phyloP scores from a whole-genome alignment of 441 rosid genomes.

The Jatropha multifida region DNA sequence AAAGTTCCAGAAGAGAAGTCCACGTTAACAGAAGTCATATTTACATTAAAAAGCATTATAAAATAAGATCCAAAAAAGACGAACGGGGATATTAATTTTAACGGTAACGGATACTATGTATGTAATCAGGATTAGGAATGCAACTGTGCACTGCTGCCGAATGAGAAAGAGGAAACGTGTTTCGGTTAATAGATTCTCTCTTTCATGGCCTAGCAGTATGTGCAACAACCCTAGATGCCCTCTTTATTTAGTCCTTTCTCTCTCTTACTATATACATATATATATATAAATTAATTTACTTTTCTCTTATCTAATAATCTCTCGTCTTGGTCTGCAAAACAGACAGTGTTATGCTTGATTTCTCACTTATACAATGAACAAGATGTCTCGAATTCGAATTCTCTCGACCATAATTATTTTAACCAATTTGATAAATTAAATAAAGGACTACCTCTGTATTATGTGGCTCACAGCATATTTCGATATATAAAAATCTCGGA shows the following conservation, averaged over 20 bases:
- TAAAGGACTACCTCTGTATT: no score
- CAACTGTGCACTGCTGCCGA: not conserved
- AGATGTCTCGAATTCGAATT: no score
- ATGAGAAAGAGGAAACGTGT: slow-evolving; percentile 16
- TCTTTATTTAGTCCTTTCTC: not conserved
- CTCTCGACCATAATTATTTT: no score
- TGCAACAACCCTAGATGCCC: slow-evolving; percentile 19
- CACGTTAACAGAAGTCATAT: not conserved
- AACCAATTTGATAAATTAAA: not conserved
- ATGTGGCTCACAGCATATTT: no score
- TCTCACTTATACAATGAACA: no score
- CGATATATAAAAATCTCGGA: no score
- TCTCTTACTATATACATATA: not conserved
- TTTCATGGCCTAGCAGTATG: not conserved
- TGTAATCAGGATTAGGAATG: not conserved
- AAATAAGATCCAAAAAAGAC: not conserved
- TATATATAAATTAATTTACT: not conserved
- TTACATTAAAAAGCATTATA: not conserved
- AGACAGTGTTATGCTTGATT: no score
- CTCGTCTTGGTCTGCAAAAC: no score
- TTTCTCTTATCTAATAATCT: no score
- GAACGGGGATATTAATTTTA: not conserved
- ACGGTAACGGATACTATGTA: slow-evolving; percentile 4
- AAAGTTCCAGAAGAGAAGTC: not conserved
- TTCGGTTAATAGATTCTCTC: slow-evolving; percentile 19